Percentiles rank a stretch among this genome's conserved stretches.
phyloP scores from a whole-genome alignment of 2,329 filamentous ascomycete genomes.

The Fonsecaea multimorphosa region DNA sequence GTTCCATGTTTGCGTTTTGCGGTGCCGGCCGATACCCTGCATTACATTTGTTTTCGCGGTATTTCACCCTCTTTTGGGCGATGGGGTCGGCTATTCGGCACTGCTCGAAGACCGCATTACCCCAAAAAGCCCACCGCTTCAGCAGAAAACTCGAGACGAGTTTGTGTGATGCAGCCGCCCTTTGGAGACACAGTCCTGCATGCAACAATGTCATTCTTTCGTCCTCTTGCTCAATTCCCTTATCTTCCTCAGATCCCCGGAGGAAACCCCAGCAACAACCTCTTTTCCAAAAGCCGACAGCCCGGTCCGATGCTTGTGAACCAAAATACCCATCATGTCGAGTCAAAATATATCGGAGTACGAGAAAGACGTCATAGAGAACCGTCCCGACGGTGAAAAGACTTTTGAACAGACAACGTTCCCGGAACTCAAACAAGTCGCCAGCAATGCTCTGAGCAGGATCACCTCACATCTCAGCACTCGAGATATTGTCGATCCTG shows the following conservation, averaged over 20 bases:
- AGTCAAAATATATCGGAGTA: conserved; percentile 23
- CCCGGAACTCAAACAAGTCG: conserved; percentile 22
- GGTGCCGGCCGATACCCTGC: conserved; percentile 11
- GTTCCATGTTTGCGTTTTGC: background rate
- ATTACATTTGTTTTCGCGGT: conserved; percentile 4
- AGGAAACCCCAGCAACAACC: background rate
- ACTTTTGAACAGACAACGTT: conserved; percentile 14
- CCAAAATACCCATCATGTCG: conserved; percentile 25
- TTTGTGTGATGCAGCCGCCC: conserved; percentile 10
- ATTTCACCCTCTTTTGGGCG: background rate
- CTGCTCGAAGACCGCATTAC: conserved; percentile 5
- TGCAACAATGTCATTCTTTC: background rate
- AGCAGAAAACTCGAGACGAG: background rate
- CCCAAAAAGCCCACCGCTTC: conserved; percentile 15
- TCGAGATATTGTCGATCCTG: conserved; percentile 33
- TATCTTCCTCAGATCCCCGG: background rate
- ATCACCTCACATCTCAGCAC: conserved; percentile 32
- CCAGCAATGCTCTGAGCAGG: conserved; percentile 32
- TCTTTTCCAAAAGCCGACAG: background rate
- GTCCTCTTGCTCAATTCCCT: conserved; percentile 1
- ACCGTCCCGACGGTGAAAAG: conserved; percentile 1
- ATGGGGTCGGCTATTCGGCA: conserved; percentile 27
- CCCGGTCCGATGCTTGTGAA: conserved; percentile 7
- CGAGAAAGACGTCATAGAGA: conserved; percentile 30
- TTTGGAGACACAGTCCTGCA: conserved; percentile 15